phyloP scores from a whole-genome alignment of 768 basidiomycete species.

The Boletus fagicola region DNA sequence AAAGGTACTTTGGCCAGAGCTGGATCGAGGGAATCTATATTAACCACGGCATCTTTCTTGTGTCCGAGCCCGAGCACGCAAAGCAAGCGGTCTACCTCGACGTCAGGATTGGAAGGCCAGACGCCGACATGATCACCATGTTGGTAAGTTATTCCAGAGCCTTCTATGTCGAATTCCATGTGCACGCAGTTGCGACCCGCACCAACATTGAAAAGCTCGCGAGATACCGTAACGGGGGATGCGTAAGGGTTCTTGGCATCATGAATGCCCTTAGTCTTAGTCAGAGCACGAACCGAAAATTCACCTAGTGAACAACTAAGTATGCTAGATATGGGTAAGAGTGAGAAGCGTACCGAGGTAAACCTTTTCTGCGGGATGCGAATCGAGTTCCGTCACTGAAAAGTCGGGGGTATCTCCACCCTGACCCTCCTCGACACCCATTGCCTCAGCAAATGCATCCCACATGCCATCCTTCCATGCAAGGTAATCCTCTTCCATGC shows the following conservation, averaged over 20 bases:
- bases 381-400: conserved; percentile 76
- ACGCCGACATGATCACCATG: conserved; percentile 98
- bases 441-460: conserved; percentile 76
- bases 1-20: conserved; percentile 98
- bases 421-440: conserved; percentile 94
- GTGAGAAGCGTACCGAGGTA: conserved; percentile 72
- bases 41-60: conserved; percentile 80
- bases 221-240: conserved; percentile 71
- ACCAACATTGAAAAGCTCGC: conserved; percentile 78
- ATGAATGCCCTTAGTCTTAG: conserved; percentile 92
- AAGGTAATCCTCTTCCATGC: conserved; percentile 99
- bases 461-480: conserved; percentile 99
- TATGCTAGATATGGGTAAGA: neutral
- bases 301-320: conserved; percentile 55
- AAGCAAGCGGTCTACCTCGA: conserved; percentile 88
- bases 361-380: conserved; percentile 81
- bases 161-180: conserved; percentile 90
- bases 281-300: conserved; percentile 91
- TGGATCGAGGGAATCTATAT: conserved; percentile 96
- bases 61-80: conserved; percentile 79
- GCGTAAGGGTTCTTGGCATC: conserved; percentile 98
- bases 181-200: conserved; percentile 90
- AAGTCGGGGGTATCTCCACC: conserved; percentile 96
- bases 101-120: conserved; percentile 93
- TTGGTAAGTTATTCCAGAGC: conserved; percentile 97